Percentiles rank a stretch among this genome's conserved stretches.
These are phyloP conservation scores for Epichloe gansuensis DNA, from an alignment of 2,329 filamentous ascomycete species.

Conservation along the genomic window DNA sequence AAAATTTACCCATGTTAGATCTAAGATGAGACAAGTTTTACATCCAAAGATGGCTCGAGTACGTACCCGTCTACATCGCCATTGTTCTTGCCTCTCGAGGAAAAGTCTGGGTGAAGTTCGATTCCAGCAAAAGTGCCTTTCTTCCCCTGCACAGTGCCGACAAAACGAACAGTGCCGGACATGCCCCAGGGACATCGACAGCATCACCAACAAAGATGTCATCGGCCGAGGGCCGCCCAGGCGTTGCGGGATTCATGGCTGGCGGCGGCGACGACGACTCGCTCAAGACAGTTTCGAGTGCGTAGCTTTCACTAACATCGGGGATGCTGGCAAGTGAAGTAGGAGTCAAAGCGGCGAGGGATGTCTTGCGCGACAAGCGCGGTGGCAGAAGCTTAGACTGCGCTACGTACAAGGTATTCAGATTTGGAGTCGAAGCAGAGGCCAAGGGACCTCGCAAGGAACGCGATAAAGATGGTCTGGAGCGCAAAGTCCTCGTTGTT, in stretches of 20 bases:
- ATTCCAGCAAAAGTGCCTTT: conserved; percentile 87
- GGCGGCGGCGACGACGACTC: conserved; percentile 16
- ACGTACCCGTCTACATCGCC: conserved; percentile 88
- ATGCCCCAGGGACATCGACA: conserved; percentile 93
- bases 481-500: conserved; percentile 10
- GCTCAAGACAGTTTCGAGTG: conserved; percentile 39
- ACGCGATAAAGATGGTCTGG: conserved; percentile 16
- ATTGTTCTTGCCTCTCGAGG: conserved; percentile 80
- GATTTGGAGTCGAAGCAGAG: conserved; percentile 47
- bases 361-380: conserved; percentile 55
- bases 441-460: conserved; percentile 32
- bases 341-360: conserved; percentile 55
- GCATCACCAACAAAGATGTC: conserved; percentile 62
- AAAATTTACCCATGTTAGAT: conserved; percentile 5
- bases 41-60: background rate
- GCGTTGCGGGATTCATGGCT: conserved; percentile 41
- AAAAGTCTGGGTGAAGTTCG: conserved; percentile 72
- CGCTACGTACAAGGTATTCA: conserved; percentile 38
- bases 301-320: conserved; percentile 54
- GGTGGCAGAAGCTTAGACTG: conserved; percentile 35
- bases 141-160: conserved; percentile 79
- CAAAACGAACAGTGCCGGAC: conserved; percentile 78
- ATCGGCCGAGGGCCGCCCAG: conserved; percentile 37
- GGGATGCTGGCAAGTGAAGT: conserved; percentile 52
- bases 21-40: background rate